Percentiles rank a stretch among this genome's conserved stretches.
Conservation (phyloP, 139 green algal species). For the Asterochloris erici region DNA sequence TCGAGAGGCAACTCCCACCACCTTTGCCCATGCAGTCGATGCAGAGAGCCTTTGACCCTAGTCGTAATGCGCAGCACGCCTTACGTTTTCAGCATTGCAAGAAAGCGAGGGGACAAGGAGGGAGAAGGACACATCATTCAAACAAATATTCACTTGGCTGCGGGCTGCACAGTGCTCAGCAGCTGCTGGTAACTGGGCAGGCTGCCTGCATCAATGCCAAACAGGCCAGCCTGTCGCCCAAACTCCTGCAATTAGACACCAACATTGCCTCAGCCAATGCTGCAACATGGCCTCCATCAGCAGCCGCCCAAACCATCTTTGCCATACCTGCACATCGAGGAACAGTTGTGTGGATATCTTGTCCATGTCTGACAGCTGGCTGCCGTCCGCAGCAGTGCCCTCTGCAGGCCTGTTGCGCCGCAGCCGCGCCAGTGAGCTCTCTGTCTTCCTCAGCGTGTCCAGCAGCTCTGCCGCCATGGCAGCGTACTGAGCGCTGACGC, state of each 20-base stretch:
- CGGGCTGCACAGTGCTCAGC: slow-evolving; percentile 24
- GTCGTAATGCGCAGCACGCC: too few species aligned
- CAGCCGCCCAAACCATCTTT: not conserved
- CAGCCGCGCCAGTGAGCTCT: slow-evolving; percentile 79
- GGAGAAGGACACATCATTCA: too few species aligned
- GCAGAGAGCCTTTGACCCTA: too few species aligned
- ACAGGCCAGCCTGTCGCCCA: slow-evolving; percentile 35
- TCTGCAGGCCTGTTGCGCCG: slow-evolving; percentile 59
- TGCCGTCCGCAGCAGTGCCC: slow-evolving; percentile 26
- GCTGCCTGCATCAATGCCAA: slow-evolving; percentile 31
- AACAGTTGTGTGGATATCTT: slow-evolving; percentile 87
- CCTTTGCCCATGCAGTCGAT: too few species aligned
- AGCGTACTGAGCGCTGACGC: slow-evolving; percentile 42
- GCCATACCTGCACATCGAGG: slow-evolving; percentile 59
- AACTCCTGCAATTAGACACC: slow-evolving; percentile 48
- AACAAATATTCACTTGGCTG: not conserved
- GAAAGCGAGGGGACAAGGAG: too few species aligned
- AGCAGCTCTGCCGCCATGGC: slow-evolving; percentile 76
- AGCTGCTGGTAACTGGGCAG: slow-evolving; percentile 31
- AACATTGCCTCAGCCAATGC: not conserved
- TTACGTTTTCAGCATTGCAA: too few species aligned
- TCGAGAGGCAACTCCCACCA: too few species aligned
- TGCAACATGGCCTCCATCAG: not conserved
- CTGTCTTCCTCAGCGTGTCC: slow-evolving; percentile 80
- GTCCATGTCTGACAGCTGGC: slow-evolving; percentile 75